Conservation (phyloP, 257 asterid genomes). For the Nicotiana noctiflora region DNA sequence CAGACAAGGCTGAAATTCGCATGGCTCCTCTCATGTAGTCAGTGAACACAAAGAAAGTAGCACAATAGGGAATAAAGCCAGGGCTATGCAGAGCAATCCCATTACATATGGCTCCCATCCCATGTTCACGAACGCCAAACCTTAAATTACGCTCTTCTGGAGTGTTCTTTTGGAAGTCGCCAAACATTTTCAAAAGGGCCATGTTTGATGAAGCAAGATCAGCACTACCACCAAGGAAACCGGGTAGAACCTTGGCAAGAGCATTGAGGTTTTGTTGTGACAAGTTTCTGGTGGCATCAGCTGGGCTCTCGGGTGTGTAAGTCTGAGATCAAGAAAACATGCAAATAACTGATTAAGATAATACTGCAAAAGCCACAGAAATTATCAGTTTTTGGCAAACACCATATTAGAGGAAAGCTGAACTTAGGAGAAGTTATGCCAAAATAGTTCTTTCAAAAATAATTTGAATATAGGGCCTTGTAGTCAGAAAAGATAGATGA, state of each 20-base stretch:
- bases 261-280: conserved; percentile 62
- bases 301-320: conserved; percentile 62
- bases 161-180: conserved; percentile 70
- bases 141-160: conserved; percentile 61
- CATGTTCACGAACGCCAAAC: conserved; percentile 74
- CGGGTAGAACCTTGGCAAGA: conserved; percentile 75
- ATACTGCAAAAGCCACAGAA: neutral
- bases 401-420: neutral
- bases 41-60: conserved; percentile 84
- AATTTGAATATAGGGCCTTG: neutral
- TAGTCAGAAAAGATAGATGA: neutral
- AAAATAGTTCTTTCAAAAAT: neutral
- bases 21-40: conserved; percentile 96
- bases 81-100: conserved; percentile 80
- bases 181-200: conserved; percentile 72
- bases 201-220: conserved; percentile 86
- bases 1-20: conserved; percentile 64
- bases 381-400: neutral
- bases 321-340: conserved; percentile 30
- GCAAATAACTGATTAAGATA: neutral
- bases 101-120: conserved; percentile 82
- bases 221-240: conserved; percentile 85
- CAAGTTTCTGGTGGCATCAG: conserved; percentile 60
- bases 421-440: neutral
- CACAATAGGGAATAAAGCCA: conserved; percentile 75